These are phyloP conservation scores for Pinus tabuliformis DNA, from an alignment of 75 land plant species.

Conservation along the genomic window DNA sequence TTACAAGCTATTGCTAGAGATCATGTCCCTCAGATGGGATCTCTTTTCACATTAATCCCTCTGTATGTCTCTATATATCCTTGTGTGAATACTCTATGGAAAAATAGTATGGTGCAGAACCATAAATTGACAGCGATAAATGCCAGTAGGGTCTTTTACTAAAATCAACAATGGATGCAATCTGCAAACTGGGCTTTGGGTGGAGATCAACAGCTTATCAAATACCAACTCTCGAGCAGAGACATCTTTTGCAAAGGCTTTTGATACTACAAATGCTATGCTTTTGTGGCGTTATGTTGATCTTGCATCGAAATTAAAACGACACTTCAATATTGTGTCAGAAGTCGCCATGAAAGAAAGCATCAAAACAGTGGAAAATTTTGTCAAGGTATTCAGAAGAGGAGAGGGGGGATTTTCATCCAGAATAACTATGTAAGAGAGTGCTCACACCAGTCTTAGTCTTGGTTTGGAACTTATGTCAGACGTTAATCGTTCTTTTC, in stretches of 20 bases:
- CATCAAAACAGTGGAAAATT: constrained; percentile 34
- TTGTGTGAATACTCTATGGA: no score
- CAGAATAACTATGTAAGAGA: constrained; percentile 13
- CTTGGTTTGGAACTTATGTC: background rate
- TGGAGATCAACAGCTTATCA: constrained; percentile 43
- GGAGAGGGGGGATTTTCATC: constrained; percentile 17
- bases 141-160: constrained; percentile 49
- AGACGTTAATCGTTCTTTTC: background rate
- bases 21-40: no score
- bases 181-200: constrained; percentile 69
- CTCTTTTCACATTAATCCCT: no score
- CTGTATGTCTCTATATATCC: no score
- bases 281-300: constrained; percentile 36
- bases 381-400: constrained; percentile 35
- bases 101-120: background rate
- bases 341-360: constrained; percentile 44
- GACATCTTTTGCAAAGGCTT: constrained; percentile 35
- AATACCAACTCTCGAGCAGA: constrained; percentile 25
- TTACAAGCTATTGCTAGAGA: no score
- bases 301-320: constrained; percentile 52
- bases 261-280: constrained; percentile 41
- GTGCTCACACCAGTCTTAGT: background rate
- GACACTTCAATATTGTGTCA: constrained; percentile 45
- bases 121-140: background rate
- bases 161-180: constrained; percentile 65